These are phyloP conservation scores for Fusarium nisikadoi DNA, from an alignment of 2,329 filamentous ascomycete species.

Conservation along the genomic window DNA sequence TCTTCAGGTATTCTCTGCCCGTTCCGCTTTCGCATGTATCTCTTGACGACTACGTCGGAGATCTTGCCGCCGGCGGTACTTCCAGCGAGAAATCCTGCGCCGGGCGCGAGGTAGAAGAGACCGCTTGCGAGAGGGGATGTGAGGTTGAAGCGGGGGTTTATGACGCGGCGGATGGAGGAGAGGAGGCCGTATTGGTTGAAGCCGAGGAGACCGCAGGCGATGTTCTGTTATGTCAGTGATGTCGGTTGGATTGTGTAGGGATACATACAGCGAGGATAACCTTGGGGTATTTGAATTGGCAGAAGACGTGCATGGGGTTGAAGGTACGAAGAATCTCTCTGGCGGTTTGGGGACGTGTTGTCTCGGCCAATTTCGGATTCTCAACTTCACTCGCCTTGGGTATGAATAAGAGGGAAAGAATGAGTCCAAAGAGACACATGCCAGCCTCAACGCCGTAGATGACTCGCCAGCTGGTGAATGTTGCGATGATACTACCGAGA, in stretches of 20 bases:
- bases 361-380: conserved; percentile 35
- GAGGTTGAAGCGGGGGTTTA: conserved; percentile 76
- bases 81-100: conserved; percentile 71
- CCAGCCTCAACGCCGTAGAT: conserved; percentile 44
- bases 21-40: conserved; percentile 52
- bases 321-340: conserved; percentile 37
- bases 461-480: conserved; percentile 43
- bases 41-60: conserved; percentile 54
- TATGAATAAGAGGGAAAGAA: conserved; percentile 42
- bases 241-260: accelerated
- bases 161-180: conserved; percentile 71
- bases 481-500: conserved; percentile 44
- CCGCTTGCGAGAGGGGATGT: conserved; percentile 70
- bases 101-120: conserved; percentile 76
- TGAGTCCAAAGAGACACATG: conserved; percentile 40
- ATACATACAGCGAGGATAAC: conserved; percentile 39
- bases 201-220: conserved; percentile 39
- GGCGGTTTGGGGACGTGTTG: conserved; percentile 4
- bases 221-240: conserved; percentile 20
- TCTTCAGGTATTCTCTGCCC: conserved; percentile 47
- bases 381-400: conserved; percentile 36
- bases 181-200: conserved; percentile 62
- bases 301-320: conserved; percentile 43
- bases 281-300: conserved; percentile 38
- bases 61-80: conserved; percentile 70